Evolutionary conservation across 1,139 yeast species (phyloP).

Genomic region (Taphrina flavorubra): DNA sequence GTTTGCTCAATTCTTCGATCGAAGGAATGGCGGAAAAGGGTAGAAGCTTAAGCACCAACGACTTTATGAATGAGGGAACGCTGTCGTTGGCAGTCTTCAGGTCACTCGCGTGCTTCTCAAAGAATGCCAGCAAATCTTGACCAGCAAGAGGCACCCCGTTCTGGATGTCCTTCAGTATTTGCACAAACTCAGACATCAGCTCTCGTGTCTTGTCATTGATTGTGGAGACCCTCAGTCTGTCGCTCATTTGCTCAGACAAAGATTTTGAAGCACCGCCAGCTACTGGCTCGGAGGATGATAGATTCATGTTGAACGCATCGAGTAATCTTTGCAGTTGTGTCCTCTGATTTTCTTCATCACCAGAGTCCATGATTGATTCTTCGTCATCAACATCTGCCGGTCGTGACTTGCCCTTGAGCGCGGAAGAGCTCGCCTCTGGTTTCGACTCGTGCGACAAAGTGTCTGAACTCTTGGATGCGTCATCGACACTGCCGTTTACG

Average conservation of each 20-base stretch:
- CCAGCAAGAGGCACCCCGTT: conserved; percentile 36
- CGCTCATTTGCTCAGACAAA: conserved; percentile 23
- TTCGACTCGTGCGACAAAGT: background rate
- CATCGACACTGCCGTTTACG: background rate
- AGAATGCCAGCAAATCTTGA: conserved; percentile 22
- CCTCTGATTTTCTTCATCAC: conserved; percentile 25
- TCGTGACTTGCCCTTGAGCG: conserved; percentile 4
- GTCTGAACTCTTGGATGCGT: background rate
- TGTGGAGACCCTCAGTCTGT: conserved; percentile 20
- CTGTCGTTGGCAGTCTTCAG: conserved; percentile 38
- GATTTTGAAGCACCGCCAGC: background rate
- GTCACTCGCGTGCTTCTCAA: conserved; percentile 30
- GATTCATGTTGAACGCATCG: conserved; percentile 27
- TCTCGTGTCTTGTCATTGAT: conserved; percentile 23
- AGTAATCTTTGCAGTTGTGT: conserved; percentile 33
- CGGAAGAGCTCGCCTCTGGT: background rate
- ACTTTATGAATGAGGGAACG: conserved; percentile 37
- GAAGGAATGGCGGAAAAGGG: conserved; percentile 34
- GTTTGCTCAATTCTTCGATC: conserved; percentile 35
- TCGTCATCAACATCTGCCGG: conserved; percentile 21
- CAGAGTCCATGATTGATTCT: background rate
- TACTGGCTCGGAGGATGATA: background rate
- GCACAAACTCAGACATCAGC: conserved; percentile 32
- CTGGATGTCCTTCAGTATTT: conserved; percentile 36
- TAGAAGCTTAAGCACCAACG: conserved; percentile 31